Base-by-base conservation (phyloP, 169 alveolate species). In the Eimeria falciformis region DNA sequence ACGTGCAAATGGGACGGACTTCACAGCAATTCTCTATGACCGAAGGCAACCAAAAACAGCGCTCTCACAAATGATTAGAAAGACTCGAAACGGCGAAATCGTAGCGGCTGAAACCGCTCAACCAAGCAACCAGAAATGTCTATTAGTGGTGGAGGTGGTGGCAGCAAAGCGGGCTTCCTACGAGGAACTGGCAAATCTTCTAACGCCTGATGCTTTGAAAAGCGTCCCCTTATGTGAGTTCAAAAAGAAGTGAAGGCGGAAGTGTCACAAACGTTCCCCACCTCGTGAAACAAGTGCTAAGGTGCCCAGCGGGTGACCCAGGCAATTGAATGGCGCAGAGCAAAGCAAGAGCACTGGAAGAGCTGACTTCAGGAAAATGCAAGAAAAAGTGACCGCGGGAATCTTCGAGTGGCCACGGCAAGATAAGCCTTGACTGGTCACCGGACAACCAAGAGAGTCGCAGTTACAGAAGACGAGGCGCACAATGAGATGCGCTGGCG, bases 361-460 rank as follows among this genome's bases (percentile, higher is more conserved):
- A 14, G 11, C 25, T 53, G 56, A 43, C 45, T 79, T n/a, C 3
- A 25, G 73, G 29, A 33, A n/a, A 50, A 45, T 6, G 25, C 55
- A 79, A 69, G 55, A 73, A 73, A 50, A 79, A 33, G 27, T 33
- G 2, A 25, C 11, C 89, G 33, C 71, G 55, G 43, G n/a, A 79
- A 62, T 79, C 89, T 79, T 53, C 37, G 40, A 50, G 29, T 33
- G 50, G 50, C 45, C 33, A 25, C 27, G 55, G 89, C 37, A 47
- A 79, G 50, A 53, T 79, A 55, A 33, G 40, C 75, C 40, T 9
- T 18, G 89, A 53, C 89, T 40, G 75, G 40, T 62, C 89, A 79
- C 89, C 89, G 55, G 89, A 79, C 89, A 79, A 73, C 89, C 89
- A 75, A 79, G 75, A 53, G 33, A 62, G 47, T 43, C 66, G 75